Conservation (phyloP, 305 asterid genomes). For the Euphrasia arctica region DNA sequence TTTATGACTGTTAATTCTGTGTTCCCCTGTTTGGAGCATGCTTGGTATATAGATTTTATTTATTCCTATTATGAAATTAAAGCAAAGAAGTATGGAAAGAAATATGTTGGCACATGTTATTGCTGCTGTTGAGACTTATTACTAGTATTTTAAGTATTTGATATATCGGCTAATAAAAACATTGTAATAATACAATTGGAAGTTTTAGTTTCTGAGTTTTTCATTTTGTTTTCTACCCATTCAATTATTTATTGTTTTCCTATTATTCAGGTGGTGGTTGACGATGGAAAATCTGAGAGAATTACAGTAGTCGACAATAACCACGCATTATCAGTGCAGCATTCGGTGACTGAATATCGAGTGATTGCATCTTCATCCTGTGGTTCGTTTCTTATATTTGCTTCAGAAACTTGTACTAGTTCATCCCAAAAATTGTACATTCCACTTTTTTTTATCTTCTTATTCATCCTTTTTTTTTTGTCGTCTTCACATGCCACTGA, state of each 20-base stretch:
- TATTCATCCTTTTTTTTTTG: slow-evolving; percentile 23
- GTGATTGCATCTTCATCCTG: slow-evolving; percentile 58
- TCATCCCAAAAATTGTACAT: background rate
- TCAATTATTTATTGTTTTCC: slow-evolving; percentile 16
- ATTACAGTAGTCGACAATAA: slow-evolving; percentile 57
- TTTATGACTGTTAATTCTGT: background rate
- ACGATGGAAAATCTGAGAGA: slow-evolving; percentile 76
- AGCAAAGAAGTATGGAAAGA: background rate
- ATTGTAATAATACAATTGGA: background rate
- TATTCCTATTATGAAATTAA: background rate
- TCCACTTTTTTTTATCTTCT: slow-evolving; percentile 10
- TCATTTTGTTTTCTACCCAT: slow-evolving; percentile 9
- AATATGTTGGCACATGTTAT: background rate
- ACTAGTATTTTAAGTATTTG: background rate
- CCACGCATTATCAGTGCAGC: slow-evolving; percentile 54
- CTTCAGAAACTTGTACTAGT: slow-evolving; percentile 20
- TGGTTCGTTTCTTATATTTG: slow-evolving; percentile 42
- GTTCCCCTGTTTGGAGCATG: slow-evolving; percentile 10
- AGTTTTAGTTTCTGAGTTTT: slow-evolving; percentile 10
- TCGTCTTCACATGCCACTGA: background rate
- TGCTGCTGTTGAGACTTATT: slow-evolving; percentile 12
- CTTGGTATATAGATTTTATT: background rate
- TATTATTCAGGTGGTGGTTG: slow-evolving; percentile 62
- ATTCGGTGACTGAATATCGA: slow-evolving; percentile 76
- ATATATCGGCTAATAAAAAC: slow-evolving; percentile 1